Percentiles rank a stretch among this genome's conserved stretches.
Conservation (phyloP, 2,329 filamentous ascomycete species). For the Stylonectria norvegica region DNA sequence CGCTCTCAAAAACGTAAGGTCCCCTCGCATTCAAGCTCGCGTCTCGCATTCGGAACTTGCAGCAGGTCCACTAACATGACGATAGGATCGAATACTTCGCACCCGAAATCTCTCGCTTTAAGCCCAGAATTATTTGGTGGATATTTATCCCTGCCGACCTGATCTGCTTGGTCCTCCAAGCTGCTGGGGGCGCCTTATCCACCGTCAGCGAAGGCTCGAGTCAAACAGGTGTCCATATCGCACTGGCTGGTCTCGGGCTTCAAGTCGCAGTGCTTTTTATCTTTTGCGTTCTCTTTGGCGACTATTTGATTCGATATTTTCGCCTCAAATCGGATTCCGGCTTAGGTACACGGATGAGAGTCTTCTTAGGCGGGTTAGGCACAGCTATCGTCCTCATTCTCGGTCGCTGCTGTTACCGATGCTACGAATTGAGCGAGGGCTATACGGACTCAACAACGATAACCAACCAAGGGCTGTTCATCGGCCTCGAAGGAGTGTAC, state of each 20-base stretch:
- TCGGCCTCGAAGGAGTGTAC: conserved; percentile 51
- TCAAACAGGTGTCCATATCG: conserved; percentile 36
- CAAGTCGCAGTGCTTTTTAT: conserved; percentile 54
- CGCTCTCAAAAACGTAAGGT: conserved; percentile 42
- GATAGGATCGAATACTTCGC: conserved; percentile 39
- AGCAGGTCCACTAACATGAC: not conserved
- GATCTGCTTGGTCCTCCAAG: conserved; percentile 53
- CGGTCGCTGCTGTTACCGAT: conserved; percentile 58
- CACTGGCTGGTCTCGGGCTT: conserved; percentile 52
- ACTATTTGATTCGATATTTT: conserved; percentile 45
- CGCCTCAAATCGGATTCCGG: conserved; percentile 16
- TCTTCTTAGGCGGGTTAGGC: conserved; percentile 51
- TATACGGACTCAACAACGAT: conserved; percentile 54
- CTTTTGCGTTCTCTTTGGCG: conserved; percentile 47
- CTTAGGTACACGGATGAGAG: conserved; percentile 23
- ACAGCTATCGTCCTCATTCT: conserved; percentile 58
- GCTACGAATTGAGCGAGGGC: conserved; percentile 61
- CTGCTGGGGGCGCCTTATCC: conserved; percentile 51
- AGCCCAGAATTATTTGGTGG: conserved; percentile 40
- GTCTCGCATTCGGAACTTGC: not conserved
- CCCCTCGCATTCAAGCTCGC: accelerated
- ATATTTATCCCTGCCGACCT: conserved; percentile 52
- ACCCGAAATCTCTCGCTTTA: conserved; percentile 38
- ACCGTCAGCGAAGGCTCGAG: conserved; percentile 43
- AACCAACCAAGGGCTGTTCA: conserved; percentile 48